Base-by-base conservation (phyloP, 257 asterid genomes). In the Solanum rostratum region DNA sequence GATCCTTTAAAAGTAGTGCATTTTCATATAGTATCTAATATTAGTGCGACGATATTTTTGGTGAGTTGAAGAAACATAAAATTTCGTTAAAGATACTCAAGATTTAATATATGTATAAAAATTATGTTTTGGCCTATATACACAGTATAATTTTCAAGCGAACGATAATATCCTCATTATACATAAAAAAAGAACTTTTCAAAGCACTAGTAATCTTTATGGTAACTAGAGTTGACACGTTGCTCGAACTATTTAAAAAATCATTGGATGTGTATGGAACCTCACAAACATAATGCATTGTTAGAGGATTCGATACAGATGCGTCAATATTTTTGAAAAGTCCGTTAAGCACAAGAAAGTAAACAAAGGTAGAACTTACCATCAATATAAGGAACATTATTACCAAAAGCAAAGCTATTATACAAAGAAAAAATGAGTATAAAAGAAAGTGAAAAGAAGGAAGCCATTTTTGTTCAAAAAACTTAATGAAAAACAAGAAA, bases 361-460 rank as follows among this genome's bases (percentile, higher is more conserved):
- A 19, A 57, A 81, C 14, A 19, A 50, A 24, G 13, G 50, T 10
- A 71, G 18, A 60, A 83, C 89, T 85, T 88, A 91, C 98, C 88
- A 76, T 94, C 97, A 84, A 91, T 91, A 85, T 54, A 53, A 5
- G 90, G 89, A 81, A 86, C 79, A 62, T 5, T 71, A 24, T 80
- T 12, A 60, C 86, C 87, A 65, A 55, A 91, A 88, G 90, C 92
- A 83, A 87, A 59, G 65, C 49, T 85, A 59, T 14, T 88, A 88
- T 66, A 85, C 13, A 90, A 49, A 66, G 87, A 65, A 83, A 87
- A 84, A 60, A 83, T 52, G 83, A 85, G 84, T n/a, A 90, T 74
- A 84, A 88, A 87, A 27, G 79, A 85, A 71, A 90, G 82, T 82
- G 87, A 74, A 50, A 85, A 74, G 73, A 71, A n/a, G 79, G 89